Base-by-base conservation (phyloP, 2,329 filamentous ascomycete genomes). In the Chaetothyriales sp. region DNA sequence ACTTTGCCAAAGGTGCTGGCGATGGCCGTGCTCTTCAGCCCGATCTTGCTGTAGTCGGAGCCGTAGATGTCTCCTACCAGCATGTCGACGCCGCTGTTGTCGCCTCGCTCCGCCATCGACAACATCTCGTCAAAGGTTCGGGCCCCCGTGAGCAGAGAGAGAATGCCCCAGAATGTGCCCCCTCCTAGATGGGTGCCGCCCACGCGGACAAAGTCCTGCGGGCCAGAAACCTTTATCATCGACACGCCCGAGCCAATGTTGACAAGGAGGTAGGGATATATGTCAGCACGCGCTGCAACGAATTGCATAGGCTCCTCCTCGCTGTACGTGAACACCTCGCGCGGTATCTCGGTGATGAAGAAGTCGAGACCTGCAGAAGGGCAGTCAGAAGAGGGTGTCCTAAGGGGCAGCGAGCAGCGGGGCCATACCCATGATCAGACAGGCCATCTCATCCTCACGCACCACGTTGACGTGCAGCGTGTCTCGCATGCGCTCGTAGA, bases 121-220 rank as follows among this genome's bases (percentile, higher is more conserved):
- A 98, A 76, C 92, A 98, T 98, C 61, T 95, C 89, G 67, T 97
- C 92, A 65, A 98, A 98, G n/a, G 83, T 89, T 51, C 85, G 80
- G 19, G 90, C 88, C n/a, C 89, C 89, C 0, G 92, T 98, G 43
- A 98, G 75, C 49, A 98, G 77, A 10, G 87, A 92, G 40, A 98
- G 76, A 20, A 98, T 74, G 0, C 92, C 92, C 92, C 92, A 98
- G 49, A 98, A 83, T 1, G 92, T 98, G n/a, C 92, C 92, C 45
- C 92, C 92, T 33, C 92, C 92, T 0, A 98, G 78, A 3, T 89
- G 94, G 2, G 92, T 95, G 55, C 92, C 92, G 50, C 92, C 92
- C 8, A 98, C 90, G 62, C 92, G 86, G 68, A 94, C 77, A 67
- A 85, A 95, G 58, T 88, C 78, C 51, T 85, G 80, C 0, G 89